Conservation (phyloP, 306 rosid species). For the Calophaca sinica region DNA sequence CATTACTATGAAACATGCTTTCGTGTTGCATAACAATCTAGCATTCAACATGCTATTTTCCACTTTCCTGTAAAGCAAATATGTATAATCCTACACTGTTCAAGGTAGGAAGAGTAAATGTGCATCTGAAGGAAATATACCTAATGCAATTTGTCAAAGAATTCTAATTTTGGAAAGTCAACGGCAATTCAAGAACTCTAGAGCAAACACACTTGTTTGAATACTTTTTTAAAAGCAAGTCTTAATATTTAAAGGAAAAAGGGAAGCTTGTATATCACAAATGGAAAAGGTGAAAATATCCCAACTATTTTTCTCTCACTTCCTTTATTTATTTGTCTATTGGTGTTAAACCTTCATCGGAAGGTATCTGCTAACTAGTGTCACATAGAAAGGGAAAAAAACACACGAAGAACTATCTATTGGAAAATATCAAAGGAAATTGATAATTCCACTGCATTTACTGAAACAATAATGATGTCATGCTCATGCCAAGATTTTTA, state of each 20-base stretch:
- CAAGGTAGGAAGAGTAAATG: constrained; percentile 15
- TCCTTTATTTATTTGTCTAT: constrained; percentile 27
- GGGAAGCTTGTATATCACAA: constrained; percentile 16
- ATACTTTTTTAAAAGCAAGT: neutral
- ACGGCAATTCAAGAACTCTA: constrained; percentile 16
- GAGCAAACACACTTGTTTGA: constrained; percentile 11
- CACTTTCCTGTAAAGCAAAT: constrained; percentile 14
- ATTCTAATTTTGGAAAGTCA: constrained; percentile 27
- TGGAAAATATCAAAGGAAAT: constrained; percentile 21
- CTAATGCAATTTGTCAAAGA: constrained; percentile 29
- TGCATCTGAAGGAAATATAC: constrained; percentile 36
- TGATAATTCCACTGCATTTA: constrained; percentile 31
- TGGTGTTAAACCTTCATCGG: neutral
- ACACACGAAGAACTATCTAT: constrained; percentile 27
- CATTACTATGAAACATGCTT: constrained; percentile 11
- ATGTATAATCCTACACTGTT: constrained; percentile 30
- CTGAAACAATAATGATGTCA: constrained; percentile 39
- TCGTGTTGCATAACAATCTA: constrained; percentile 28
- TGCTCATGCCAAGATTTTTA: constrained; percentile 28
- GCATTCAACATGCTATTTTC: constrained; percentile 16
- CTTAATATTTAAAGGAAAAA: constrained; percentile 22
- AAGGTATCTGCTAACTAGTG: constrained; percentile 17
- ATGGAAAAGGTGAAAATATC: neutral
- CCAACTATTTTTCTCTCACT: constrained; percentile 20
- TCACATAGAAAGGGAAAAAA: neutral